phyloP scores from a whole-genome alignment of 2,329 filamentous ascomycete species.

The Pestalotiopsis sp. region DNA sequence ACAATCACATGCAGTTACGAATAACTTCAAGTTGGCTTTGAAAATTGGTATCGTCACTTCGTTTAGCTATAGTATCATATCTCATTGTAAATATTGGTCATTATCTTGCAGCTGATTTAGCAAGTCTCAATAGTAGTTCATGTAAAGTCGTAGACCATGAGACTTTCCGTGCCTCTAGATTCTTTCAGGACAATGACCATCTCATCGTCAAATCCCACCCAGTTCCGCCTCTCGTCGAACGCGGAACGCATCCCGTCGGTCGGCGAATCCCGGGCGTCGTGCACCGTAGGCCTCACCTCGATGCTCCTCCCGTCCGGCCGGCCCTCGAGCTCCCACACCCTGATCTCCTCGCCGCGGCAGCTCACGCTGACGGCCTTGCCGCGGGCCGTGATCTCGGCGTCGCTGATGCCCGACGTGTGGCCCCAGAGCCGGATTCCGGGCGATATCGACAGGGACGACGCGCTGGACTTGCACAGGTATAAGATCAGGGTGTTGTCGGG shows the following conservation, averaged over 20 bases:
- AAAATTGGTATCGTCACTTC: not conserved
- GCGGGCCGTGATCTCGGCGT: conserved; percentile 80
- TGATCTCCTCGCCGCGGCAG: conserved; percentile 74
- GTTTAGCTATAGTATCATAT: not conserved
- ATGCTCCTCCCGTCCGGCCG: conserved; percentile 55
- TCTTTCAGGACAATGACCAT: conserved; percentile 87
- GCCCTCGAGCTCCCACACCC: conserved; percentile 89
- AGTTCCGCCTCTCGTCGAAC: conserved; percentile 56
- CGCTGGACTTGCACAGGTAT: conserved; percentile 77
- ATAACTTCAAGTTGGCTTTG: not conserved
- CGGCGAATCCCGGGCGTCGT: conserved; percentile 18
- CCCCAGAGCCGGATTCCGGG: conserved; percentile 82
- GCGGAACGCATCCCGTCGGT: conserved; percentile 15
- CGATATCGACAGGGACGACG: conserved; percentile 68
- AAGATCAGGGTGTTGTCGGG: conserved; percentile 87
- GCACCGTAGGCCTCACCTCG: conserved; percentile 48
- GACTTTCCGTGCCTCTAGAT: conserved; percentile 67
- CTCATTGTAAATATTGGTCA: not conserved
- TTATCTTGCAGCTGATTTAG: not conserved
- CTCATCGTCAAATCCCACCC: conserved; percentile 89
- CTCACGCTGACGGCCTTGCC: conserved; percentile 93
- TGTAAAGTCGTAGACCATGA: conserved; percentile 89
- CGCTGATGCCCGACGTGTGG: conserved; percentile 86
- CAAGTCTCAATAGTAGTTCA: conserved; percentile 34
- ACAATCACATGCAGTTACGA: not conserved